Evolutionary conservation across 2,329 filamentous ascomycete genomes (phyloP).

Genomic region (Hypoxylon sp.): DNA sequence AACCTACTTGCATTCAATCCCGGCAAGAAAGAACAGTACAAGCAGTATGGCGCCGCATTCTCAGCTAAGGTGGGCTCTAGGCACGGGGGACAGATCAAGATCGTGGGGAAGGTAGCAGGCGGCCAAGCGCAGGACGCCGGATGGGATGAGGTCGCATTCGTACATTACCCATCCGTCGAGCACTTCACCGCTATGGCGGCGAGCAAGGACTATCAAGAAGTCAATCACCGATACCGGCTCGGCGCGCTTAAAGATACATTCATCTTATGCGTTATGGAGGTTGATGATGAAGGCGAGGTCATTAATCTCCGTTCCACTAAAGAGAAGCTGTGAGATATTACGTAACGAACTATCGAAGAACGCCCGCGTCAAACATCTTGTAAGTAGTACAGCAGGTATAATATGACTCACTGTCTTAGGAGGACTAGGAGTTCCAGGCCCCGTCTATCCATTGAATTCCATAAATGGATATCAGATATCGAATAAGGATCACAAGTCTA

Average conservation of each 20-base stretch:
- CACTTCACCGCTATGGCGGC: conserved; percentile 69
- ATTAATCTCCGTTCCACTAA: conserved; percentile 9
- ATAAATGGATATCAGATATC: conserved; percentile 3
- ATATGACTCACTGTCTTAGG: neutral
- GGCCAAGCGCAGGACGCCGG: conserved; percentile 46
- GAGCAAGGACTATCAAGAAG: conserved; percentile 46
- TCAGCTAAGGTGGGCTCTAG: conserved; percentile 61
- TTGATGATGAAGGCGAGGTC: conserved; percentile 44
- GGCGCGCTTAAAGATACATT: conserved; percentile 48
- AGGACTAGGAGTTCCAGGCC: neutral
- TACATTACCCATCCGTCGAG: conserved; percentile 72
- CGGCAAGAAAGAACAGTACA: conserved; percentile 65
- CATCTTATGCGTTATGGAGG: conserved; percentile 46
- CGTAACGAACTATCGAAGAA: neutral
- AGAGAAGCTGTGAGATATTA: conserved; percentile 28
- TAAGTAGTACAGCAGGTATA: neutral
- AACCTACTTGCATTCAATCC: conserved; percentile 71
- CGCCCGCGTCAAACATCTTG: neutral
- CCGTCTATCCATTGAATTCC: neutral
- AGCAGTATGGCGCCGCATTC: conserved; percentile 69
- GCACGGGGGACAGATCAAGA: conserved; percentile 70
- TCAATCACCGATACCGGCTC: conserved; percentile 44
- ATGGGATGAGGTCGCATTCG: conserved; percentile 75
- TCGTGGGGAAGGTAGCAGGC: conserved; percentile 67
- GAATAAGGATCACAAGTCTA: too few relatives aligned